phyloP scores from a whole-genome alignment of 129 eudicot species.

The Flaveria sonorensis region DNA sequence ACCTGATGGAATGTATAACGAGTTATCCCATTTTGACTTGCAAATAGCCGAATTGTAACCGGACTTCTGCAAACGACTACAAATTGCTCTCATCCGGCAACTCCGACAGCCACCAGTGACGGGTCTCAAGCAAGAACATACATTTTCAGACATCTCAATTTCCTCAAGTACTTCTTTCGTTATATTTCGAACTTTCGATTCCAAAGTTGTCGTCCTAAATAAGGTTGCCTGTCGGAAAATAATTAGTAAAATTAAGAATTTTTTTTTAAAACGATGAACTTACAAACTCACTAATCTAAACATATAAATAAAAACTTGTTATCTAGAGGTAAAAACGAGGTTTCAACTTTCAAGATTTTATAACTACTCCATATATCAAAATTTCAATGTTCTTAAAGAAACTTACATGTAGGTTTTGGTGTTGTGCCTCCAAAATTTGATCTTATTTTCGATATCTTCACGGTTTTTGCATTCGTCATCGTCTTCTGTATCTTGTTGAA shows the following conservation, averaged over 20 bases:
- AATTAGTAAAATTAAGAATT: background rate
- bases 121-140: constrained; percentile 55
- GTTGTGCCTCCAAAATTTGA: constrained; percentile 61
- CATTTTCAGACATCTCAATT: constrained; percentile 32
- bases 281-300: too few relatives aligned
- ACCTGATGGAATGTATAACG: constrained; percentile 77
- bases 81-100: constrained; percentile 55
- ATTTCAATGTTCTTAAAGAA: background rate
- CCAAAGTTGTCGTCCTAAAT: constrained; percentile 61
- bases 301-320: too few relatives aligned
- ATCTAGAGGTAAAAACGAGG: constrained; percentile 35
- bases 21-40: constrained; percentile 78
- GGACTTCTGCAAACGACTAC: constrained; percentile 54
- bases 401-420: constrained; percentile 59
- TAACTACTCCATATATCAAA: background rate
- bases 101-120: constrained; percentile 57
- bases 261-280: background rate
- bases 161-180: constrained; percentile 65
- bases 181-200: constrained; percentile 53
- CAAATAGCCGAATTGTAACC: constrained; percentile 71
- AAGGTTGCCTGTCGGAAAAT: constrained; percentile 50
- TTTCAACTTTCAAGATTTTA: background rate
- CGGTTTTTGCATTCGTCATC: constrained; percentile 37
- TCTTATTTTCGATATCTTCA: constrained; percentile 41
- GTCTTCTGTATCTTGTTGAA: constrained; percentile 40